Conservation (phyloP, 441 rosid genomes). For the Arabidopsis lyrata region DNA sequence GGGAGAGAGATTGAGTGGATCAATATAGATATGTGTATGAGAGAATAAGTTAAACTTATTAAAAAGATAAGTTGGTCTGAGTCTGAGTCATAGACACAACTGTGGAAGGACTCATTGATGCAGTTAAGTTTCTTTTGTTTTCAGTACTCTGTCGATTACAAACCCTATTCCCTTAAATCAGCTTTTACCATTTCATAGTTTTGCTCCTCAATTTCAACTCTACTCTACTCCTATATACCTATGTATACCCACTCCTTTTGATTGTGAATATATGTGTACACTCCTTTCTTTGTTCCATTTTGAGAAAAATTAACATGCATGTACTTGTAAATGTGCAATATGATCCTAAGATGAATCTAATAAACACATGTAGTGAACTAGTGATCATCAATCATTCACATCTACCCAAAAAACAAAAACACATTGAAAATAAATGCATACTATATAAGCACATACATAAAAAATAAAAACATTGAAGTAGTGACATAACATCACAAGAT, state of each 20-base stretch:
- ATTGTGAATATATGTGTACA: neutral
- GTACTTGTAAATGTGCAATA: neutral
- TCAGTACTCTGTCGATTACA: slow-evolving; percentile 38
- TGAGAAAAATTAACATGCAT: neutral
- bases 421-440: too few relatives aligned
- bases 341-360: too few relatives aligned
- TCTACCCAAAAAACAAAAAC: too few relatives aligned
- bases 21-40: slow-evolving; percentile 42
- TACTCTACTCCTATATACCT: slow-evolving; percentile 25
- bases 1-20: slow-evolving; percentile 36
- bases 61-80: slow-evolving; percentile 34
- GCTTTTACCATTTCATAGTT: slow-evolving; percentile 43
- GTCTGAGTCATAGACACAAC: slow-evolving; percentile 44
- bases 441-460: neutral
- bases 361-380: too few relatives aligned
- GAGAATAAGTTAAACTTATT: slow-evolving; percentile 33
- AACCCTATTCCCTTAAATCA: slow-evolving; percentile 39
- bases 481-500: slow-evolving; percentile 40
- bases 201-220: slow-evolving; percentile 48
- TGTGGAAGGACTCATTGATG: slow-evolving; percentile 46
- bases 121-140: slow-evolving; percentile 47
- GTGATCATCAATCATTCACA: too few relatives aligned
- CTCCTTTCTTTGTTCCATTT: neutral
- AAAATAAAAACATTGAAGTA: neutral
- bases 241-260: neutral